A percentile compares a stretch with the other conserved stretches of the same genome.
Conservation (phyloP, 2,329 filamentous ascomycete species). For the Chrysosporium keratinophilum region DNA sequence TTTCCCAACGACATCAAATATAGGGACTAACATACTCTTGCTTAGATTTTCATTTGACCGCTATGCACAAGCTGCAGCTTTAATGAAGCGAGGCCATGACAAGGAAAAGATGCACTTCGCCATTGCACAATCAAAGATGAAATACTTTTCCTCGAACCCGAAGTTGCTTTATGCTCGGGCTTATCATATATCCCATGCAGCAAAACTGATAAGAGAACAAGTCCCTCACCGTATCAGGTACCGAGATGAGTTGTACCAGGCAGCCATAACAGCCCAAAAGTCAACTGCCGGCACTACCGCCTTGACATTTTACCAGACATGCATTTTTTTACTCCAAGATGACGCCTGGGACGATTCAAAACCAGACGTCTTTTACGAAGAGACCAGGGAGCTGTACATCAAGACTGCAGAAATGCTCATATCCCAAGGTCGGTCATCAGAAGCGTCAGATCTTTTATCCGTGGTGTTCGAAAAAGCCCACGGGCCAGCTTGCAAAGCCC, state of each 20-base stretch:
- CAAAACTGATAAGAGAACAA: slow-evolving; percentile 60
- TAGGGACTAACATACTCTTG: slow-evolving; percentile 11
- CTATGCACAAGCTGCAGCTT: slow-evolving; percentile 64
- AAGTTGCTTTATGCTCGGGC: slow-evolving; percentile 61
- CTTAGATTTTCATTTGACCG: slow-evolving; percentile 73
- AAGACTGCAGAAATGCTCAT: slow-evolving; percentile 73
- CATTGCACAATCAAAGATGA: slow-evolving; percentile 70
- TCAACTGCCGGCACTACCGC: slow-evolving; percentile 74
- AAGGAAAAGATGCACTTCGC: slow-evolving; percentile 79
- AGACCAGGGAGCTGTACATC: slow-evolving; percentile 70
- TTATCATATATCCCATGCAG: slow-evolving; percentile 68
- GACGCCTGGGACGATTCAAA: slow-evolving; percentile 62
- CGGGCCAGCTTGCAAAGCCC: slow-evolving; percentile 66
- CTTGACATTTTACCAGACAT: slow-evolving; percentile 68
- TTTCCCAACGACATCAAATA: neutral
- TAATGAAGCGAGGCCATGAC: slow-evolving; percentile 57
- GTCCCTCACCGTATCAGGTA: slow-evolving; percentile 55
- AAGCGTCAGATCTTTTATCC: slow-evolving; percentile 58
- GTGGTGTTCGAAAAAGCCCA: slow-evolving; percentile 61
- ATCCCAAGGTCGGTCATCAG: slow-evolving; percentile 60
- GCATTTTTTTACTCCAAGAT: slow-evolving; percentile 67
- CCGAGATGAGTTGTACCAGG: slow-evolving; percentile 65
- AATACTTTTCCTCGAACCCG: slow-evolving; percentile 53
- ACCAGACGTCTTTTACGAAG: slow-evolving; percentile 70
- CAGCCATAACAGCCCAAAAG: slow-evolving; percentile 66